These are phyloP conservation scores for Dictyophora rubrovolvata DNA, from an alignment of 768 basidiomycete genomes.

Conservation along the genomic window DNA sequence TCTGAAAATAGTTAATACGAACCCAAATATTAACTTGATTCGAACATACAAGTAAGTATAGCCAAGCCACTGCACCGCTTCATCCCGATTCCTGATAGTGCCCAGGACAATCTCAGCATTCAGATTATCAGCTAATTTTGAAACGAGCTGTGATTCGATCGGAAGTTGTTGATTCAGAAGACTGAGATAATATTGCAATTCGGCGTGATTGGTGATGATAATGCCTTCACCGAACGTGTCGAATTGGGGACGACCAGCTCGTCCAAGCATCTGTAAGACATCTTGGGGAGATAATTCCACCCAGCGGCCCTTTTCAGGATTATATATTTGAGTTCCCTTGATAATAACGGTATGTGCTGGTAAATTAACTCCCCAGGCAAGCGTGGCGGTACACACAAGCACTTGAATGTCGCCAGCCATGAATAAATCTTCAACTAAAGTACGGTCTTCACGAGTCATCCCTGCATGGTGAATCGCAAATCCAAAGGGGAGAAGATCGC, in stretches of 20 bases:
- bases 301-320: conserved; percentile 98
- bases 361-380: conserved; percentile 98
- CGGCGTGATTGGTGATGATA: conserved; percentile 96
- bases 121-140: conserved; percentile 86
- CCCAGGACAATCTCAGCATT: conserved; percentile 97
- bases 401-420: conserved; percentile 88
- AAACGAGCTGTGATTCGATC: conserved; percentile 91
- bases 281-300: conserved; percentile 92
- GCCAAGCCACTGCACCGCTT: conserved; percentile 95
- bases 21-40: background rate
- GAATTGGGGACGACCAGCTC: conserved; percentile 94
- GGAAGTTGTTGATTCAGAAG: conserved; percentile 95
- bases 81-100: conserved; percentile 88
- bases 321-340: conserved; percentile 99
- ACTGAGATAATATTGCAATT: conserved; percentile 93
- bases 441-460: conserved; percentile 86
- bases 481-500: conserved; percentile 89
- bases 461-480: conserved; percentile 98
- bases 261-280: conserved; percentile 96
- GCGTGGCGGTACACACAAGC: conserved; percentile 91
- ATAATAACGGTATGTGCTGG: conserved; percentile 98
- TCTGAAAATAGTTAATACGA: conserved; percentile 29
- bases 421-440: conserved; percentile 89
- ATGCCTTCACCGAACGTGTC: conserved; percentile 97
- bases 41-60: conserved; percentile 82